Evolutionary conservation across 2,329 filamentous ascomycete species (phyloP).

Genomic region (Metarhizium anisopliae): DNA sequence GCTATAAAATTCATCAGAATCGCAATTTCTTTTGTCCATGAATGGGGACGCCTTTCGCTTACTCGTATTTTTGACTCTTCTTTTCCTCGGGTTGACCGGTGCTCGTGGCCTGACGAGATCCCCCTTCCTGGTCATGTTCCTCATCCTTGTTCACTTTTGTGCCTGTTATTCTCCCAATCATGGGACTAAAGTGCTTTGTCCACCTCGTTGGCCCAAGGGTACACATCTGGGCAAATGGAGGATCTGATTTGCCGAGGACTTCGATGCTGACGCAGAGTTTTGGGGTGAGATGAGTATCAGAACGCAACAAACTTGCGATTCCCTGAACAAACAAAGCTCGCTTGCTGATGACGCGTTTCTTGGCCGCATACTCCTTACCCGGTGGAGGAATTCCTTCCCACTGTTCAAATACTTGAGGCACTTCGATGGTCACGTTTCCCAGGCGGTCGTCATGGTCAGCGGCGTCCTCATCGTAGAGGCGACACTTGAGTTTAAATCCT

Average conservation of each 20-base stretch:
- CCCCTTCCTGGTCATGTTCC: slow-evolving; percentile 28
- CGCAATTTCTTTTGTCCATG: background rate
- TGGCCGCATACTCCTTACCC: slow-evolving; percentile 56
- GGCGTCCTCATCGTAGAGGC: slow-evolving; percentile 84
- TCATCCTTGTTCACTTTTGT: slow-evolving; percentile 58
- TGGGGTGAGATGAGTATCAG: slow-evolving; percentile 58
- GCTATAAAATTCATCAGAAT: slow-evolving; percentile 31
- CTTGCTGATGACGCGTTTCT: slow-evolving; percentile 81
- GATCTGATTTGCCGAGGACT: slow-evolving; percentile 67
- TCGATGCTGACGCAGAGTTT: slow-evolving; percentile 64
- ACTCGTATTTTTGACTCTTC: slow-evolving; percentile 68
- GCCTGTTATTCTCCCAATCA: slow-evolving; percentile 75
- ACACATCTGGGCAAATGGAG: slow-evolving; percentile 60
- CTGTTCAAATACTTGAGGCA: slow-evolving; percentile 47
- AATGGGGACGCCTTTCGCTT: slow-evolving; percentile 22
- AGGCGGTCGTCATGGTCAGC: slow-evolving; percentile 79
- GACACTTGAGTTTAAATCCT: slow-evolving; percentile 77
- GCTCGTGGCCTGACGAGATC: background rate
- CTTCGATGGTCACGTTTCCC: slow-evolving; percentile 71
- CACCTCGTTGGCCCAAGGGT: slow-evolving; percentile 69
- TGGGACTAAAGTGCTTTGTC: slow-evolving; percentile 78
- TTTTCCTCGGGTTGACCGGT: slow-evolving; percentile 32
- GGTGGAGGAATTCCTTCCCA: slow-evolving; percentile 61
- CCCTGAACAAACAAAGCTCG: slow-evolving; percentile 71
- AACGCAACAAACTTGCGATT: slow-evolving; percentile 53